A percentile compares a stretch with the other conserved stretches of the same genome.
Conservation (phyloP, 2,329 filamentous ascomycete species). For the Xylariaceae sp. region DNA sequence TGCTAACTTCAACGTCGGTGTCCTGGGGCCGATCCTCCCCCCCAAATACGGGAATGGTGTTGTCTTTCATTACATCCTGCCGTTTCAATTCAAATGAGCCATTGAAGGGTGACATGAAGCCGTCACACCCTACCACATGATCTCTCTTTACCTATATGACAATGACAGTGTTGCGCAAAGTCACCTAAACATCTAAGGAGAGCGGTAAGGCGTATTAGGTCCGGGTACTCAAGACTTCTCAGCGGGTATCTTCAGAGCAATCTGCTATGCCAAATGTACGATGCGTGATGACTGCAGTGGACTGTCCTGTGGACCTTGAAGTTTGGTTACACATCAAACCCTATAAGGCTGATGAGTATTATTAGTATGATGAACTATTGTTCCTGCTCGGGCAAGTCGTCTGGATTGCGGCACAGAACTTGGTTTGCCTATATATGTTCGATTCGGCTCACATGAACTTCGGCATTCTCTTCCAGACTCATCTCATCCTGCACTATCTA, state of each 20-base stretch:
- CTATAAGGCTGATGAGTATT: conserved; percentile 15
- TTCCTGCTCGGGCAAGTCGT: neutral
- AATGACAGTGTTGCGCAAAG: conserved; percentile 12
- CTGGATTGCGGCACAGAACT: conserved; percentile 5
- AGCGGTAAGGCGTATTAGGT: conserved; percentile 13
- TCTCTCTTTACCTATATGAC: conserved; percentile 10
- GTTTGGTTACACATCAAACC: neutral
- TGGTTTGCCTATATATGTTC: conserved; percentile 12
- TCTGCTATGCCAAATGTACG: neutral
- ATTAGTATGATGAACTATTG: neutral
- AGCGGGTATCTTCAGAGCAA: conserved; percentile 1
- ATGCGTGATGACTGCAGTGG: conserved; percentile 1
- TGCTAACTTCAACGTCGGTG: no score
- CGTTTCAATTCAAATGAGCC: neutral
- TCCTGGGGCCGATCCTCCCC: no score
- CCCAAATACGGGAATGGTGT: no score
- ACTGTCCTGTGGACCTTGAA: conserved; percentile 8
- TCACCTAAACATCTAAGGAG: conserved; percentile 11
- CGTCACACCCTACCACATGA: neutral
- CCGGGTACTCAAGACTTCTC: conserved; percentile 1
- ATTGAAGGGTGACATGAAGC: conserved; percentile 1
- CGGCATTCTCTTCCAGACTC: neutral
- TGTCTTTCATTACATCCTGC: no score
- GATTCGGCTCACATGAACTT: neutral
- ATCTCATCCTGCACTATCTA: no score